Percentiles rank a stretch among this genome's conserved stretches.
These are phyloP conservation scores for Pleurostoma richardsiae DNA, from an alignment of 2,329 filamentous ascomycete species.

Conservation along the genomic window DNA sequence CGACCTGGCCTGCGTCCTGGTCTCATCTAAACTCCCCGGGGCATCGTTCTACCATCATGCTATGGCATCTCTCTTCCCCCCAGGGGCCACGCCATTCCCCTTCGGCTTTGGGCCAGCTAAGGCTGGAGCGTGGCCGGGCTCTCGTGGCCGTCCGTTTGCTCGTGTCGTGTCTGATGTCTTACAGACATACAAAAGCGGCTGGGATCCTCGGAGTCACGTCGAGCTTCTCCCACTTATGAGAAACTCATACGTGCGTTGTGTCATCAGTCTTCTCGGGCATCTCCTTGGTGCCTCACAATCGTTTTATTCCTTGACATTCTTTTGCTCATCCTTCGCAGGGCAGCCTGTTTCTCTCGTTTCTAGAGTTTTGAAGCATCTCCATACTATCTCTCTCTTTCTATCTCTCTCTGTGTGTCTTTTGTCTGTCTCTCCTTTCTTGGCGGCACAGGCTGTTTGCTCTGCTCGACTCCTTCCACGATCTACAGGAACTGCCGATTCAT, in stretches of 20 bases:
- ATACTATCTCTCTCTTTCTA: constrained; percentile 4
- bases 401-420: background rate
- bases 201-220: background rate
- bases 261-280: background rate
- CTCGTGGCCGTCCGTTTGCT: background rate
- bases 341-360: background rate
- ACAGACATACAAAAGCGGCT: constrained; percentile 6
- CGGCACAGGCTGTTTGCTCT: background rate
- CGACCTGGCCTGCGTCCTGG: constrained; percentile 5
- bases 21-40: constrained; percentile 7
- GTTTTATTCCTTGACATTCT: background rate
- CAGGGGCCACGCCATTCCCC: background rate
- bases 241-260: background rate
- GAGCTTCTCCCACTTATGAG: too few relatives aligned
- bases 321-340: background rate
- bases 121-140: constrained; percentile 3
- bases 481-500: constrained; percentile 1
- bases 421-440: background rate
- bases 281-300: background rate
- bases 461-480: background rate
- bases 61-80: background rate
- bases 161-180: constrained; percentile 2
- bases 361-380: background rate
- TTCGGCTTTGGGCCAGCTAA: background rate
- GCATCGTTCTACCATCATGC: constrained; percentile 2